These are phyloP conservation scores for Phialophora macrospora DNA, from an alignment of 2,329 filamentous ascomycete genomes.

Conservation along the genomic window DNA sequence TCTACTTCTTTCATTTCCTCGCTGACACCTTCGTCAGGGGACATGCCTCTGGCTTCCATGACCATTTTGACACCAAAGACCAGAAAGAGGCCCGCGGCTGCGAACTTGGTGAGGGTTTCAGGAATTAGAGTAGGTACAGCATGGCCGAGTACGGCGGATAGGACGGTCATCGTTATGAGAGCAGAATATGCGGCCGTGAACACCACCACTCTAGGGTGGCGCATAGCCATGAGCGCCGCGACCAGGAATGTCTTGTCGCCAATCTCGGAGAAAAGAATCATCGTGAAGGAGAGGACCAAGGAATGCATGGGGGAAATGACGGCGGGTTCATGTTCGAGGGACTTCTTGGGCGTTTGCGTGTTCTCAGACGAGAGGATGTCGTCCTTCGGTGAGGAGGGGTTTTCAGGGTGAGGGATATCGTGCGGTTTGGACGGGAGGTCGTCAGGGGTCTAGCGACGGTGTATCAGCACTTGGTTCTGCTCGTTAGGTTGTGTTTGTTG, in stretches of 20 bases:
- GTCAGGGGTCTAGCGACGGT: constrained; percentile 69
- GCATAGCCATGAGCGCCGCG: constrained; percentile 98
- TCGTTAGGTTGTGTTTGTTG: not conserved
- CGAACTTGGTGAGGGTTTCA: constrained; percentile 85
- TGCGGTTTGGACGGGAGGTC: constrained; percentile 80
- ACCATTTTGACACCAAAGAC: constrained; percentile 86
- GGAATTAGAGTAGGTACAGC: constrained; percentile 88
- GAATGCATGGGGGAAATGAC: constrained; percentile 83
- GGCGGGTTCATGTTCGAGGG: constrained; percentile 42
- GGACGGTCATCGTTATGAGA: constrained; percentile 88
- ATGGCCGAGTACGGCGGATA: constrained; percentile 91
- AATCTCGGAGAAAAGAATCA: constrained; percentile 96
- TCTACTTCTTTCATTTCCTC: constrained; percentile 99
- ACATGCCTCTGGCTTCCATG: constrained; percentile 86
- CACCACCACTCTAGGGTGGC: constrained; percentile 88
- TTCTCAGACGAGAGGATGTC: constrained; percentile 62
- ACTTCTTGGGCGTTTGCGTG: constrained; percentile 38
- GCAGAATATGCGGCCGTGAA: constrained; percentile 95
- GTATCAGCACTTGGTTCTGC: constrained; percentile 17
- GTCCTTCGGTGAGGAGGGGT: constrained; percentile 66
- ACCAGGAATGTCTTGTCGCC: constrained; percentile 99
- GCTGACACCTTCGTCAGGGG: constrained; percentile 84
- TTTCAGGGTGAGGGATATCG: constrained; percentile 73
- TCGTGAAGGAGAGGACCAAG: constrained; percentile 87
- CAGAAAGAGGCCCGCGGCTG: constrained; percentile 83